phyloP scores from a whole-genome alignment of 2,329 filamentous ascomycete species.

The Daldinia eschscholtzii region DNA sequence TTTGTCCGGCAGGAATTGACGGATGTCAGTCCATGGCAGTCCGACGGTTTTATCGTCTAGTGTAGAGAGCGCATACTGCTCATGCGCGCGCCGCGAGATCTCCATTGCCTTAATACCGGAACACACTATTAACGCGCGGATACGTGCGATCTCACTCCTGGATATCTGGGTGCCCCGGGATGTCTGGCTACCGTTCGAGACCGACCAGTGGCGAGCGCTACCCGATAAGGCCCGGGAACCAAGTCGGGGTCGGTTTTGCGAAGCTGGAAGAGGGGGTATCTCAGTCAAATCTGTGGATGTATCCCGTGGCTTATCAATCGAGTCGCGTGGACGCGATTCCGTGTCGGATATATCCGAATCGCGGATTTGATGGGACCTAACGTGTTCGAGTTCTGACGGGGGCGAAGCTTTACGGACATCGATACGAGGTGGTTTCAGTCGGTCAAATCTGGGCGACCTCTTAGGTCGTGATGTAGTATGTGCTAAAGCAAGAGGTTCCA shows the following conservation, averaged over 20 bases:
- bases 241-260: slow-evolving; percentile 25
- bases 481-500: slow-evolving; percentile 31
- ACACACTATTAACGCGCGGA: slow-evolving; percentile 80
- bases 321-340: slow-evolving; percentile 52
- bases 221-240: slow-evolving; percentile 31
- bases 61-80: slow-evolving; percentile 56
- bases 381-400: slow-evolving; percentile 47
- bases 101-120: slow-evolving; percentile 92
- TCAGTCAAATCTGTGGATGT: slow-evolving; percentile 56
- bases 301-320: slow-evolving; percentile 50
- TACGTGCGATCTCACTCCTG: slow-evolving; percentile 82
- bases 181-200: slow-evolving; percentile 59
- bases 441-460: slow-evolving; percentile 61
- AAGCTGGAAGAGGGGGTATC: slow-evolving; percentile 48
- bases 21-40: slow-evolving; percentile 60
- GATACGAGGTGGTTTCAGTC: slow-evolving; percentile 63
- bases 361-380: slow-evolving; percentile 33
- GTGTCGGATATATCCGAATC: slow-evolving; percentile 57
- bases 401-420: slow-evolving; percentile 61
- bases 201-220: slow-evolving; percentile 61
- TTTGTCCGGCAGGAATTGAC: slow-evolving; percentile 54
- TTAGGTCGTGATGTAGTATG: slow-evolving; percentile 51
- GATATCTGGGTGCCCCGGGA: slow-evolving; percentile 62
- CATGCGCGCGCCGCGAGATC: slow-evolving; percentile 75
- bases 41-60: slow-evolving; percentile 46